Base-by-base conservation (phyloP, 768 basidiomycete genomes). In the Crassisporium funariophilum region DNA sequence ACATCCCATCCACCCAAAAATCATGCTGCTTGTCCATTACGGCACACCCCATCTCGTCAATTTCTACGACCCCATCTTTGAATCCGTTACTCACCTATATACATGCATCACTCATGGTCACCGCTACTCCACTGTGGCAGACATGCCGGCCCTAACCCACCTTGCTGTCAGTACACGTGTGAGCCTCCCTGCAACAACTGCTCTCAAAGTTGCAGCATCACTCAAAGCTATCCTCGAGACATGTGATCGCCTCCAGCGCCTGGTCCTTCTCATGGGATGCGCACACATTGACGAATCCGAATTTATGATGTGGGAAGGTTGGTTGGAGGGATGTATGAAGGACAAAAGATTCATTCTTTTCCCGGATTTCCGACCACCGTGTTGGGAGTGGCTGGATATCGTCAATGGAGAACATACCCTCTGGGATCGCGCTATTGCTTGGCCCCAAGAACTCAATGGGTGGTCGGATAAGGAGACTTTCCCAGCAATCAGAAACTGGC, bases 51-150 rank as follows among this genome's bases (percentile, higher is more conserved):
- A 59, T 21, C 59, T 58, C 9, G 62, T 70, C 46, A 65, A 68
- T 46, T 71, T 65, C 51, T 53, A 51, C 36, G 67, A 72, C 40
- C 62, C 68, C 7, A 50, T 70, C 25, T 66, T 70, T 49, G 40
- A 64, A 44, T 44, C 53, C 10, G 67, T 68, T 10, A 68, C 67
- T 1, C 67, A 68, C 52, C 55, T 72, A 10, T 70, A 66, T 36
- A 68, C 70, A 1, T 66, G 62, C 22, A 59, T 62, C 8, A 60
- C 67, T 12, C 44, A 47, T 15, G 68, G 66, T 12, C 62, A 66
- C 41, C 62, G 61, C 10, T 52, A 54, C 17, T 66, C 70, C 10
- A 58, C 58, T 35, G 57, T 70, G 20, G 50, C 57, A 9, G 67
- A 70, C 50, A 56, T 69, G 12, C 62, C 66, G 0, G 41, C 44